phyloP scores from a whole-genome alignment of 108 stramenopile genomes.

The Aurantiochytrium sp. region DNA sequence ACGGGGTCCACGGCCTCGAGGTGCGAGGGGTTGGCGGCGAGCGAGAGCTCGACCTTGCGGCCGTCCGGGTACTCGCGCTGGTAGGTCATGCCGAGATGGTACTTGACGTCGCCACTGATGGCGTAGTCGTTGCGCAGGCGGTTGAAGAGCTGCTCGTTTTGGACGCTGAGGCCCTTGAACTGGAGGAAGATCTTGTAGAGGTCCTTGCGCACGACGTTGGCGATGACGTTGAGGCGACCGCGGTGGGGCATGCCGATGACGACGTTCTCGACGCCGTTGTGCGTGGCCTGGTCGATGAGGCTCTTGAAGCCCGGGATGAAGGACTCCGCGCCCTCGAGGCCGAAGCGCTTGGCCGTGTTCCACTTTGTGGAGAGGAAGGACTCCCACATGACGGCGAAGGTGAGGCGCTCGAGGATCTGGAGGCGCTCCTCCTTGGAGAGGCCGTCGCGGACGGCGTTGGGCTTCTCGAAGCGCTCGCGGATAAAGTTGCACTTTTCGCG shows the following conservation, averaged over 20 bases:
- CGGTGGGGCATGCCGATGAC: conserved; percentile 98
- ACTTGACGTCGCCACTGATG: conserved; percentile 94
- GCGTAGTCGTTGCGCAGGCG: conserved; percentile 64
- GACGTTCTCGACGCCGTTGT: conserved; percentile 87
- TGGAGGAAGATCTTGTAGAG: conserved; percentile 95
- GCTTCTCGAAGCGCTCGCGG: conserved; percentile 87
- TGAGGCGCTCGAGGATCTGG: conserved; percentile 86
- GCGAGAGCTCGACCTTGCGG: conserved; percentile 79
- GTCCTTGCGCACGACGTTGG: conserved; percentile 98
- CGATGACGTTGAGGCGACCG: conserved; percentile 91
- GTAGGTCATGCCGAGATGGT: conserved; percentile 97
- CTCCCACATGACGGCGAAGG: conserved; percentile 94
- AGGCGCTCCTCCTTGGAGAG: conserved; percentile 68
- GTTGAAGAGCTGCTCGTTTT: conserved; percentile 65
- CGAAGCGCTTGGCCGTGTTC: conserved; percentile 98
- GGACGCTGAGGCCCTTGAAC: conserved; percentile 91
- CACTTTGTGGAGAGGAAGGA: conserved; percentile 92
- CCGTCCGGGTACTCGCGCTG: conserved; percentile 96
- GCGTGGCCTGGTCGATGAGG: conserved; percentile 88
- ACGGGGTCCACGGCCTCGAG: conserved; percentile 97
- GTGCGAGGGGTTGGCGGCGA: conserved; percentile 97
- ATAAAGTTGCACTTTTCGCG: conserved; percentile 93
- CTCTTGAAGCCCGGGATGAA: conserved; percentile 90
- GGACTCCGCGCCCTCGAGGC: conserved; percentile 92
- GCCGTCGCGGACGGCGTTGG: conserved; percentile 58